A percentile compares a stretch with the other conserved stretches of the same genome.
Conservation (phyloP, 2,329 filamentous ascomycete genomes). For the Penicillium sp. region DNA sequence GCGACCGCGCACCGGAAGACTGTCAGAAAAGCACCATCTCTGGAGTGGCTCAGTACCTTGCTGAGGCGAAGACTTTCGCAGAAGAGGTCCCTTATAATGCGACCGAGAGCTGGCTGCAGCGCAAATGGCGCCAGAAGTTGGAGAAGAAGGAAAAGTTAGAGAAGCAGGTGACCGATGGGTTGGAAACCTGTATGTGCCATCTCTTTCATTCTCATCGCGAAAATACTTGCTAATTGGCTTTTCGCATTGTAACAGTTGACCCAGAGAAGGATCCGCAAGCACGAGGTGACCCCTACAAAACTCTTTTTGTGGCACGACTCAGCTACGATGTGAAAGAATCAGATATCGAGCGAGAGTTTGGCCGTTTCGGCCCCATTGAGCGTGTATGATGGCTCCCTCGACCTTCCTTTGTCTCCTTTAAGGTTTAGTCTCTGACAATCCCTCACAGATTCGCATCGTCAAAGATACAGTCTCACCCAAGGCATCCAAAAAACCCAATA, state of each 20-base stretch:
- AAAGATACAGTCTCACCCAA: slow-evolving; percentile 67
- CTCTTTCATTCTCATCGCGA: neutral
- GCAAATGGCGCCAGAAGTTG: slow-evolving; percentile 75
- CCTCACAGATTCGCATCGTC: slow-evolving; percentile 76
- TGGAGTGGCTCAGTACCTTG: slow-evolving; percentile 73
- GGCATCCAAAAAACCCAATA: slow-evolving; percentile 77
- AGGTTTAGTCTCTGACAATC: neutral
- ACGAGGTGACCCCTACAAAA: slow-evolving; percentile 91
- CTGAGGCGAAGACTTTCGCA: slow-evolving; percentile 73
- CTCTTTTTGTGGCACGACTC: slow-evolving; percentile 85
- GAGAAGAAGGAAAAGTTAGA: slow-evolving; percentile 74
- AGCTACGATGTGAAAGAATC: slow-evolving; percentile 86
- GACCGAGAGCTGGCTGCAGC: slow-evolving; percentile 91
- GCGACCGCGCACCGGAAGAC: slow-evolving; percentile 79
- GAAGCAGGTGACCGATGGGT: slow-evolving; percentile 62
- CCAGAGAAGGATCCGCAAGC: slow-evolving; percentile 84
- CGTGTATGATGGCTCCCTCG: slow-evolving; percentile 59
- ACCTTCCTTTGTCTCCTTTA: neutral
- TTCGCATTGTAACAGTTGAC: slow-evolving; percentile 59
- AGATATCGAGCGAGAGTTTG: slow-evolving; percentile 91
- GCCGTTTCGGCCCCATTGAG: slow-evolving; percentile 90
- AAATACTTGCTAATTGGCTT: slow-evolving; percentile 6
- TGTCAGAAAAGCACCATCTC: slow-evolving; percentile 71
- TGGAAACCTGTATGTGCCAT: slow-evolving; percentile 60
- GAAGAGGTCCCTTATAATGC: slow-evolving; percentile 73